These are phyloP conservation scores for Spencermartinsiella ligniputridi DNA, from an alignment of 1,139 yeast species.

Conservation along the genomic window DNA sequence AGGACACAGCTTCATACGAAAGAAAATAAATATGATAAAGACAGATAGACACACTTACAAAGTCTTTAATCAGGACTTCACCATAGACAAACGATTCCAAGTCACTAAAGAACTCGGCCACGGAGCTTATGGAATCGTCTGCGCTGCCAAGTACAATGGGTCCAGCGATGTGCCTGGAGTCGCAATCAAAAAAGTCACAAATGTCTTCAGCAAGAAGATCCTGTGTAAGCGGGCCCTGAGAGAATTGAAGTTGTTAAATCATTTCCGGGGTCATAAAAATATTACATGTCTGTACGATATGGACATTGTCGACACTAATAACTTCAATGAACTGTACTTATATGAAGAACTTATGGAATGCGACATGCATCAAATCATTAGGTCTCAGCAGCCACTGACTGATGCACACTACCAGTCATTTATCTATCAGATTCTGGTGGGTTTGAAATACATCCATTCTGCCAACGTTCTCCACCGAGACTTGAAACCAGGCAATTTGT, in stretches of 20 bases:
- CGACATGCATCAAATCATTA: conserved; percentile 94
- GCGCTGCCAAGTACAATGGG: conserved; percentile 79
- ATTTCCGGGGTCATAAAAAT: conserved; percentile 78
- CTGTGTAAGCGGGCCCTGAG: conserved; percentile 85
- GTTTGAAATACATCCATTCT: conserved; percentile 88
- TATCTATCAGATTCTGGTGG: conserved; percentile 87
- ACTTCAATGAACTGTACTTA: conserved; percentile 84
- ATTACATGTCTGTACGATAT: conserved; percentile 91
- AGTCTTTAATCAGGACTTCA: conserved; percentile 85
- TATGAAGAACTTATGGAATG: conserved; percentile 98
- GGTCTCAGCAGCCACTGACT: conserved; percentile 89
- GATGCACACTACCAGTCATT: conserved; percentile 94
- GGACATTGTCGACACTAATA: conserved; percentile 81
- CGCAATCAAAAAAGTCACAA: conserved; percentile 88
- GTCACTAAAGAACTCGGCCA: conserved; percentile 90
- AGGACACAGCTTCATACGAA: not conserved
- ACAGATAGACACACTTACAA: conserved; percentile 41
- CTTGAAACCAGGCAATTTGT: conserved; percentile 85
- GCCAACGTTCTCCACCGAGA: conserved; percentile 96
- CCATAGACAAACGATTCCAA: conserved; percentile 79
- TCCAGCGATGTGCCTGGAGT: conserved; percentile 59
- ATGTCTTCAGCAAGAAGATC: conserved; percentile 82
- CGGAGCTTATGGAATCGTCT: conserved; percentile 96
- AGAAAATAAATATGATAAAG: conserved; percentile 20
- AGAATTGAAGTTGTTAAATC: conserved; percentile 80